Base-by-base conservation (phyloP, 106 monocot species). In the Acorus gramineus region DNA sequence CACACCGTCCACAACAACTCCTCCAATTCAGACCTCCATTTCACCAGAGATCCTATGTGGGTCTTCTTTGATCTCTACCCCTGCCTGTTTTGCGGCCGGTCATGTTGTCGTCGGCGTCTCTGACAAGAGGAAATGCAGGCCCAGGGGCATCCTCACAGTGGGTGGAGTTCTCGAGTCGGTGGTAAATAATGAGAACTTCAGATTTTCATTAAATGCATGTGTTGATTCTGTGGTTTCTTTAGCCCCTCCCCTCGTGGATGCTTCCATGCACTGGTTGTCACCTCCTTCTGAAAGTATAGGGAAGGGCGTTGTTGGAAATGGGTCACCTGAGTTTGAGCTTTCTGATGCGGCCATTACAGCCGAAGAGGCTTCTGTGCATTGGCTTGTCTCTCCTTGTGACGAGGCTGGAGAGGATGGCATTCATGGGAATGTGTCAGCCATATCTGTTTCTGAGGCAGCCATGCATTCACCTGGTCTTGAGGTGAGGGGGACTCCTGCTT, bases 61-160 rank as follows among this genome's bases (percentile, higher is more conserved):
- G 54, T 66, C 73, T 8, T 71, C 71, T 4, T 53, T 74, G 45
- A 69, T 71, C 2, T 79, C 89, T 3, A 77, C 81, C 3, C 91
- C 96, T 2, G 76, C 68, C 4, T 96, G 96, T 66, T 96, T 87
- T 53, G 90, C 87, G 2, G 78, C 96, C 3, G 96, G 96, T n/a
- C 85, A 96, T 69, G 68, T 82, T 44, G 60, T 87, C n/a, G 61
- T 85, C 47, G 87, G 96, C 9, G 80, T 91, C 52, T 73, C 70
- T 10, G 90, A 87, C 72, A 71, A 85, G 43, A 74, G 91, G 51
- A 96, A 91, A 61, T 96, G 96, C 68, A 61, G 74, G 75, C 91
- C 96, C 2, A 76, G 96, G 44, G 90, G 87, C 10, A 85, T 96
- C 64, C 87, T 91, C 9, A 83, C 77, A 0, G 77, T 82, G 6